Evolutionary conservation across 2,329 filamentous ascomycete genomes (phyloP), one percentile per base, ranked within the genome.

Genomic region (Penicillium aurantiogriseum): DNA sequence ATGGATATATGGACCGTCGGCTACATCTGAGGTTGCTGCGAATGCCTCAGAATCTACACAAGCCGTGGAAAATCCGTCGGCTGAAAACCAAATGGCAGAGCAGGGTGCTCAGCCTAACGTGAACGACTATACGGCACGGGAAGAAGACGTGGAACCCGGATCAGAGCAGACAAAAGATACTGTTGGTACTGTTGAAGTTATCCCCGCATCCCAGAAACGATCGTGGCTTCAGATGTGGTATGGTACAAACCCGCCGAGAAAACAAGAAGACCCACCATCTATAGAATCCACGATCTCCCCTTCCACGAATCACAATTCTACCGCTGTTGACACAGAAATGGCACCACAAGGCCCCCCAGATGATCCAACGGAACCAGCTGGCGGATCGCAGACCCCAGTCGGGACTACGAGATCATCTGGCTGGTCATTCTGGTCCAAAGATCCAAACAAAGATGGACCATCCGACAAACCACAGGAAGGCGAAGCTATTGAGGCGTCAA

Each of bases 201-300:
- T 44, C 7, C 57, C 67, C 4, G 61, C 51, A 13, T 55, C 72
- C 29, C 70, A 72, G 39, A 79, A 75, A 56, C 70, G 75, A 51
- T 77, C 75, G 43, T 79, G 76, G 77, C 68, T 78, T 56, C 76
- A 78, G 57, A 76, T 79, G 71, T 78, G 73, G 76, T 71, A 72
- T 57, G 71, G 72, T 43, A 62, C 66, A 13, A 62, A 62, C 25
- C 59, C 67, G 25, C 51, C 65, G 25, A 61, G 52, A 27, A 71
- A 69, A 47, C 56, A 63, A 33, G 57, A 59, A 52, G 64, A 74
- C 52, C 63, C 69, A 38, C 42, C 63, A 51, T 47, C 54, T 45
- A 54, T 64, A 44, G 59, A 64, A 21, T 43, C 59, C 15, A 47
- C 54, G 21, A 56, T 55, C 11, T 23, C 58, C 11, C 27, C 51